These are phyloP conservation scores for Blastocystis sp. DNA, from an alignment of 352 stramenopile species.

Conservation along the genomic window DNA sequence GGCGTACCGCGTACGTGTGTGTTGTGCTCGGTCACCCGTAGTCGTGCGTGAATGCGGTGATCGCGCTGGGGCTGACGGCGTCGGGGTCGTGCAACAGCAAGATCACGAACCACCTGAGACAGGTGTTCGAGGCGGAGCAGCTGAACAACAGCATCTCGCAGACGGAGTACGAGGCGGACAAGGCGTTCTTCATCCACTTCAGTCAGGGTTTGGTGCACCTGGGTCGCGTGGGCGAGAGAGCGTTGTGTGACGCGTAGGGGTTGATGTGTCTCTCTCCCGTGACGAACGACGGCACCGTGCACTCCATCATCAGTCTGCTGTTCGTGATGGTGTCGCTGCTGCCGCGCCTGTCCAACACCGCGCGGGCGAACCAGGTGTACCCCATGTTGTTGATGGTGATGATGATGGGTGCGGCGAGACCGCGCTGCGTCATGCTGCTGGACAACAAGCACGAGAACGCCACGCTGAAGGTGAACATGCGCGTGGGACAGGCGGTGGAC, in stretches of 20 bases:
- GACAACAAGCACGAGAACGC: conserved; percentile 62
- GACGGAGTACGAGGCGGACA: conserved; percentile 16
- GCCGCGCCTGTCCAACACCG: conserved; percentile 40
- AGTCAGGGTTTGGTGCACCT: conserved; percentile 32
- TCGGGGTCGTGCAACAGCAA: conserved; percentile 56
- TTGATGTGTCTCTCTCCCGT: conserved; percentile 37
- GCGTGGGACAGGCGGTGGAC: conserved; percentile 69
- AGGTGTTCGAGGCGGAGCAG: conserved; percentile 64
- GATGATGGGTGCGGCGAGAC: conserved; percentile 49
- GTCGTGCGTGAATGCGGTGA: conserved; percentile 62
- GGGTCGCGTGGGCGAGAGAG: conserved; percentile 9
- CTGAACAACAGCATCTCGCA: background rate
- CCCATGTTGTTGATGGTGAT: conserved; percentile 41
- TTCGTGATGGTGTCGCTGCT: conserved; percentile 47
- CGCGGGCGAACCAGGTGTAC: background rate
- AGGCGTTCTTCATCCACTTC: conserved; percentile 63
- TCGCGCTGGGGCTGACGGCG: conserved; percentile 44
- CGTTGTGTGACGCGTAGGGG: conserved; percentile 13
- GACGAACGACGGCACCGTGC: conserved; percentile 9
- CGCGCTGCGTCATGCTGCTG: conserved; percentile 55
- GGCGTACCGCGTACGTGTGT: conserved; percentile 1
- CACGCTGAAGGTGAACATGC: conserved; percentile 38
- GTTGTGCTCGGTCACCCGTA: background rate
- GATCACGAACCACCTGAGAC: conserved; percentile 48
- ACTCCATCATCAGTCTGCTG: conserved; percentile 14